Conservation (phyloP, 495 filamentous ascomycete species). For the Platismatia glauca region DNA sequence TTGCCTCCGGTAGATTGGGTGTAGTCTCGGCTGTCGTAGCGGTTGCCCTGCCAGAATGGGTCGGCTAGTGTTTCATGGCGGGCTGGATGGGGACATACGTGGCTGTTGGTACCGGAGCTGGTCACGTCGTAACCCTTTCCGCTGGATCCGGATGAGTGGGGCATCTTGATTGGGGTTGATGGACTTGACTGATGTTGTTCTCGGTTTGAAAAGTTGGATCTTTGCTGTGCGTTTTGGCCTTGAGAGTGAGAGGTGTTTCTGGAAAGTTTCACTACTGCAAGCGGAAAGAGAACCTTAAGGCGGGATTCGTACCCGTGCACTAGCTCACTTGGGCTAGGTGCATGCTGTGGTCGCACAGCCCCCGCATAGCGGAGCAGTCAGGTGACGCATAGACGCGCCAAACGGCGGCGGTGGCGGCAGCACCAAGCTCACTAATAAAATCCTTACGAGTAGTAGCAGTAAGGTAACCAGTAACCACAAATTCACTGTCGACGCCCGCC, state of each 20-base stretch:
- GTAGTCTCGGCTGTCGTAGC: slow-evolving; percentile 44
- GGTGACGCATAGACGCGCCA: not conserved
- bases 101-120: slow-evolving; percentile 41
- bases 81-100: slow-evolving; percentile 26
- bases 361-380: too few relatives aligned
- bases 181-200: not conserved
- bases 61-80: not conserved
- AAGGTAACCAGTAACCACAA: too few relatives aligned
- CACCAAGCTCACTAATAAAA: too few relatives aligned
- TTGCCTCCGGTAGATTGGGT: slow-evolving; percentile 24
- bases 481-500: too few relatives aligned
- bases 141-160: slow-evolving; percentile 8
- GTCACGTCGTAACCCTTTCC: slow-evolving; percentile 33
- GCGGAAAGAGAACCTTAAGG: too few relatives aligned
- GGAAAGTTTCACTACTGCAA: too few relatives aligned
- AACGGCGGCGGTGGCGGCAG: too few relatives aligned
- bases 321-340: too few relatives aligned
- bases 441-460: too few relatives aligned
- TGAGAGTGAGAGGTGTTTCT: too few relatives aligned
- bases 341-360: not conserved
- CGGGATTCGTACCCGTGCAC: too few relatives aligned
- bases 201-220: not conserved
- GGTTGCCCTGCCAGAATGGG: slow-evolving; percentile 35
- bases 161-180: not conserved
- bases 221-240: not conserved